These are phyloP conservation scores for Ocimum tenuiflorum DNA, from an alignment of 257 asterid genomes.

Conservation along the genomic window DNA sequence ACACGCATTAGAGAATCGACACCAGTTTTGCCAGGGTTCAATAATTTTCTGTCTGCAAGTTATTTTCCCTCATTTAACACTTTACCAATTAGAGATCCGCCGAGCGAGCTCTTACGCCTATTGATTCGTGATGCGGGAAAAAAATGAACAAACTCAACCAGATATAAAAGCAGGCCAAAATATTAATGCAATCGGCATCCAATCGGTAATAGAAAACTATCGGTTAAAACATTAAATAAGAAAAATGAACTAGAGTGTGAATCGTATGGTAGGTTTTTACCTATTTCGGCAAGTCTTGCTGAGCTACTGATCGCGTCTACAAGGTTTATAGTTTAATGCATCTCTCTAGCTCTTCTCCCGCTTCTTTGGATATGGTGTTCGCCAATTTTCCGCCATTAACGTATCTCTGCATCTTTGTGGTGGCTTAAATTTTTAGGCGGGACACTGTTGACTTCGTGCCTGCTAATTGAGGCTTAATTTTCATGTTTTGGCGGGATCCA, in stretches of 20 bases:
- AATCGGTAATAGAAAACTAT: not conserved
- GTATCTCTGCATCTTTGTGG: slow-evolving; percentile 18
- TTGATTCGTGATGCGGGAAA: not conserved
- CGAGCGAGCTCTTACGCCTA: not conserved
- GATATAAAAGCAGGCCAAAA: not conserved
- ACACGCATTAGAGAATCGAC: slow-evolving; percentile 24
- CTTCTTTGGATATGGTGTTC: not conserved
- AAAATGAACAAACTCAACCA: not conserved
- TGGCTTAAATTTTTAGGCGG: slow-evolving; percentile 22
- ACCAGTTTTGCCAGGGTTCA: slow-evolving; percentile 22
- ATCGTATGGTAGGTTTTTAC: not conserved
- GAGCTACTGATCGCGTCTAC: not conserved
- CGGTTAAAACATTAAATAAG: not conserved
- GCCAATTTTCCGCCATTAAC: slow-evolving; percentile 12
- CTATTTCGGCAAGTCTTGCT: slow-evolving; percentile 1
- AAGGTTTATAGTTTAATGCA: not conserved
- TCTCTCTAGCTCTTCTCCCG: not conserved
- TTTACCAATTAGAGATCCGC: slow-evolving; percentile 5
- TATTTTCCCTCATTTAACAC: slow-evolving; percentile 6
- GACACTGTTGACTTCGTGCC: not conserved
- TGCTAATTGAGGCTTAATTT: not conserved
- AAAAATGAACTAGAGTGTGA: not conserved
- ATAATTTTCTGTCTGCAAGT: slow-evolving; percentile 14
- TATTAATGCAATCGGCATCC: not conserved
- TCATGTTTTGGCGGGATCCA: slow-evolving; percentile 16